Evolutionary conservation across 2,329 filamentous ascomycete species (phyloP).

Genomic region (Arthrocladium fulminans): DNA sequence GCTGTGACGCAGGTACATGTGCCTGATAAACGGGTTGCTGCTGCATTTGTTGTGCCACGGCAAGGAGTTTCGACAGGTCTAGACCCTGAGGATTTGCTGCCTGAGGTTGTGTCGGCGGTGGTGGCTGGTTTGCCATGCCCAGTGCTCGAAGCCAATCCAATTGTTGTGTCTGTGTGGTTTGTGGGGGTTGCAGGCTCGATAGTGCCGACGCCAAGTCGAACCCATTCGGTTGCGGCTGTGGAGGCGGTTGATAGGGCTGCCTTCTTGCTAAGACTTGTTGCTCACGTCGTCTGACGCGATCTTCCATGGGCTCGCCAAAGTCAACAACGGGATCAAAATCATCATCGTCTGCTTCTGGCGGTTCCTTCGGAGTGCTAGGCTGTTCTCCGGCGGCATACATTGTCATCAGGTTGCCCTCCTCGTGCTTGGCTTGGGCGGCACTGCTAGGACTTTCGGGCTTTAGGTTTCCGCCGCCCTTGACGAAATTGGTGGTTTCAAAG

Average conservation of each 20-base stretch:
- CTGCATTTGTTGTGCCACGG: constrained; percentile 22
- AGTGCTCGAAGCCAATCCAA: constrained; percentile 21
- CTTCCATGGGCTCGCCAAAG: constrained; percentile 37
- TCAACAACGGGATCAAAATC: constrained; percentile 30
- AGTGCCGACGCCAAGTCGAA: constrained; percentile 25
- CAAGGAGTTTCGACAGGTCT: constrained; percentile 7
- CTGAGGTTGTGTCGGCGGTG: constrained; percentile 21
- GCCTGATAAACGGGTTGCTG: constrained; percentile 30
- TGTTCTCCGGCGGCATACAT: constrained; percentile 40
- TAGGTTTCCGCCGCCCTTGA: constrained; percentile 35
- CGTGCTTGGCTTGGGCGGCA: constrained; percentile 37
- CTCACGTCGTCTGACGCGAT: constrained; percentile 5
- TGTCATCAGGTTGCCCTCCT: constrained; percentile 40
- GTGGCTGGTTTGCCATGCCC: constrained; percentile 31
- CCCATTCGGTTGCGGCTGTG: constrained; percentile 19
- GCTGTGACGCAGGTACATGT: constrained; percentile 9
- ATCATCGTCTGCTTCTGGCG: constrained; percentile 30
- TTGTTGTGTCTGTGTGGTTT: neutral
- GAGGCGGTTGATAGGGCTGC: constrained; percentile 26
- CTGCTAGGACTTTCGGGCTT: constrained; percentile 34
- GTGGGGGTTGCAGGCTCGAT: constrained; percentile 24
- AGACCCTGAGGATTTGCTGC: constrained; percentile 2
- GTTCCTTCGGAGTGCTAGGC: constrained; percentile 40
- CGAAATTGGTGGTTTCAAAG: constrained; percentile 26
- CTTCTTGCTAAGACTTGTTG: constrained; percentile 19